These are phyloP conservation scores for Limonomyces culmigenus DNA, from an alignment of 1,284 basidiomycete species.

Conservation along the genomic window DNA sequence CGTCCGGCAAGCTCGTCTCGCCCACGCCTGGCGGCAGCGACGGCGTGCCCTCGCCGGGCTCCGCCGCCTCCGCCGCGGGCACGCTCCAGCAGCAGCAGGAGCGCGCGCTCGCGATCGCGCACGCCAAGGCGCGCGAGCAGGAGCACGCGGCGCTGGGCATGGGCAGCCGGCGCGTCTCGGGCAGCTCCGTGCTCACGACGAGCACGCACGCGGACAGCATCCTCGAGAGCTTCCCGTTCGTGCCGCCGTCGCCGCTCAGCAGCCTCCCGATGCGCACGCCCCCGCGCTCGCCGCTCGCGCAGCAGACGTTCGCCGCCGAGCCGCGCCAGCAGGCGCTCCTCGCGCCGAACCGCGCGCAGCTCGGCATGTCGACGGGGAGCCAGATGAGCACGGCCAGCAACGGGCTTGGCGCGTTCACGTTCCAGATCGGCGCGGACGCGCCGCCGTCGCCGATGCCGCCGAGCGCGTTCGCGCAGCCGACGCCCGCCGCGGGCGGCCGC, in stretches of 20 bases:
- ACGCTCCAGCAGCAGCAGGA: conserved; percentile 46
- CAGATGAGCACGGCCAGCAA: conserved; percentile 57
- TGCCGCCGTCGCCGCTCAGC: conserved; percentile 70
- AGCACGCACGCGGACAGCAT: conserved; percentile 64
- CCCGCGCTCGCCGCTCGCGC: conserved; percentile 48
- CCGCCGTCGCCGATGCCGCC: conserved; percentile 6
- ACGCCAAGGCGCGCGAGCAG: conserved; percentile 16
- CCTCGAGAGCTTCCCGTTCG: conserved; percentile 69
- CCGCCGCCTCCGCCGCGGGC: conserved; percentile 8
- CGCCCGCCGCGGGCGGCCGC: conserved; percentile 16
- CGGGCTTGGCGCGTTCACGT: conserved; percentile 62
- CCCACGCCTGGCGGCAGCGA: background rate
- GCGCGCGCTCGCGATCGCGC: conserved; percentile 33
- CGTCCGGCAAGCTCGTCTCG: conserved; percentile 10
- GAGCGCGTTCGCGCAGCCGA: conserved; percentile 6
- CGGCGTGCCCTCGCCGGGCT: background rate
- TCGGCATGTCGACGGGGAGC: conserved; percentile 55
- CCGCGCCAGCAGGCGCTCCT: background rate
- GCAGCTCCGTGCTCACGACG: conserved; percentile 45
- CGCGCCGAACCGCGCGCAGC: conserved; percentile 4
- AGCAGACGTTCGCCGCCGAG: conserved; percentile 27
- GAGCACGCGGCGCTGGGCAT: background rate
- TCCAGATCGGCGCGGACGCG: conserved; percentile 60
- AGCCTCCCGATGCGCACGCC: conserved; percentile 57
- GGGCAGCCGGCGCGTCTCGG: conserved; percentile 28